Evolutionary conservation across 345 rosid species (phyloP), one percentile per base, ranked within the genome.

Genomic region (Euclidium syriacum): DNA sequence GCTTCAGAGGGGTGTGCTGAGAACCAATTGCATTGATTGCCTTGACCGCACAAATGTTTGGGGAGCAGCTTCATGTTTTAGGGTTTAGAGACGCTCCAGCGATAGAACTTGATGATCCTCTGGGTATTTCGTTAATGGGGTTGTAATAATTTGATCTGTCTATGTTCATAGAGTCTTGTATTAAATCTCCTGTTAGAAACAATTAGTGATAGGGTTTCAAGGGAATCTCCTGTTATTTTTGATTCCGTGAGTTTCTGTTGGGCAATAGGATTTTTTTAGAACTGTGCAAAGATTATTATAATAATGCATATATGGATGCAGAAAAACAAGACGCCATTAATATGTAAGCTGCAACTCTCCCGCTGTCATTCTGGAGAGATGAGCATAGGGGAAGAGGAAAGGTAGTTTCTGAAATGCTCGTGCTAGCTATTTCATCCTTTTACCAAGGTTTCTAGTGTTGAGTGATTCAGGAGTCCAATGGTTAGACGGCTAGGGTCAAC

Each of bases 11-110:
- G 95, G 98, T 30, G 91, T 88, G 24, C 86, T 91, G 20, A 78
- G 98, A 75, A 91, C 95, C 66, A 91, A 88, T 75, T 91, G 95
- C 78, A 88, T 91, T 55, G 98, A 91, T 68, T 91, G 98, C 73
- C 83, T 91, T 52, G 98, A 91, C 56, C 91, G 96, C 11, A 91
- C 96, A 78, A 91, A 91, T 77, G 98, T 87, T 91, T 55, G 98
- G 92, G 41, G 78, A 63, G 41, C 98, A 91, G 82, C 95, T 88
- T 64, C 74, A 80, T 73, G 78, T 85, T 29, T 53, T 91, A 64
- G 91, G 87, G 22, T 73, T 78, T 68, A 74, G 62, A 32, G 81
- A 81, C 50, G 62, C 50, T 60, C 74, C 86, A 24, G 78, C 79
- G 58, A 76, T 91, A 58, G 96, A 80, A 62, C 81, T 86, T 55